These are phyloP conservation scores for Diaporthe eres DNA, from an alignment of 2,329 filamentous ascomycete species.

Conservation along the genomic window DNA sequence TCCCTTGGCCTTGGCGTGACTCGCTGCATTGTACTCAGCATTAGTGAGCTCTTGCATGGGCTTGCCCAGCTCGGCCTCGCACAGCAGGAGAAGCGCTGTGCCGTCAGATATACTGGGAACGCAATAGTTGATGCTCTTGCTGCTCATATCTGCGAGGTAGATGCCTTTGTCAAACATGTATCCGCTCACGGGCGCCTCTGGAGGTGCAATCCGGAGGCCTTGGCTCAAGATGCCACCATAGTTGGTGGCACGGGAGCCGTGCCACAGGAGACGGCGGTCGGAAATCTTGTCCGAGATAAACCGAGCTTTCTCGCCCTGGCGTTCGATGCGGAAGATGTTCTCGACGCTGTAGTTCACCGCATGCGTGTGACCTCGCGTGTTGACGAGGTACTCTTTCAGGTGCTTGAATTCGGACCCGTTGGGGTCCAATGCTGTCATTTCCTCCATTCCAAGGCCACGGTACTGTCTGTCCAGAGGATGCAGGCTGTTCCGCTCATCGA, in stretches of 20 bases:
- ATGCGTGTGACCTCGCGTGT: slow-evolving; percentile 79
- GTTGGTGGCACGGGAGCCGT: slow-evolving; percentile 86
- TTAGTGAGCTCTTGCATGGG: slow-evolving; percentile 76
- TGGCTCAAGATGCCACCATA: slow-evolving; percentile 90
- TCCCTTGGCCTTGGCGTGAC: slow-evolving; percentile 71
- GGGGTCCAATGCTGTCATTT: slow-evolving; percentile 79
- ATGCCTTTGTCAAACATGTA: slow-evolving; percentile 95
- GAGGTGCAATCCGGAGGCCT: slow-evolving; percentile 90
- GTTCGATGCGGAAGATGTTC: slow-evolving; percentile 87
- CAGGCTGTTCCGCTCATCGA: slow-evolving; percentile 63
- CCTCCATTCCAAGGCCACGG: slow-evolving; percentile 77
- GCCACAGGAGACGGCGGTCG: slow-evolving; percentile 86
- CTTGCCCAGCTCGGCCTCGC: slow-evolving; percentile 85
- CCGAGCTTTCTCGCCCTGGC: slow-evolving; percentile 78
- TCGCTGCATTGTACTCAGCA: slow-evolving; percentile 74
- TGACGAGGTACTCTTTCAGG: slow-evolving; percentile 76
- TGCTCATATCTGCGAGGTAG: slow-evolving; percentile 88
- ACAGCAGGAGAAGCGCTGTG: slow-evolving; percentile 82
- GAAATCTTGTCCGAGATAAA: slow-evolving; percentile 72
- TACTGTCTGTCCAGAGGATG: slow-evolving; percentile 82
- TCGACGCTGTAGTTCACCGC: slow-evolving; percentile 69
- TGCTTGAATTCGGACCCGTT: slow-evolving; percentile 73
- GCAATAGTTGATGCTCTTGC: slow-evolving; percentile 87
- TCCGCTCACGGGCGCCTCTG: slow-evolving; percentile 82
- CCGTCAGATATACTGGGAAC: slow-evolving; percentile 71